phyloP scores from a whole-genome alignment of 2,329 filamentous ascomycete species.

The Magnaporthiopsis incrustans region DNA sequence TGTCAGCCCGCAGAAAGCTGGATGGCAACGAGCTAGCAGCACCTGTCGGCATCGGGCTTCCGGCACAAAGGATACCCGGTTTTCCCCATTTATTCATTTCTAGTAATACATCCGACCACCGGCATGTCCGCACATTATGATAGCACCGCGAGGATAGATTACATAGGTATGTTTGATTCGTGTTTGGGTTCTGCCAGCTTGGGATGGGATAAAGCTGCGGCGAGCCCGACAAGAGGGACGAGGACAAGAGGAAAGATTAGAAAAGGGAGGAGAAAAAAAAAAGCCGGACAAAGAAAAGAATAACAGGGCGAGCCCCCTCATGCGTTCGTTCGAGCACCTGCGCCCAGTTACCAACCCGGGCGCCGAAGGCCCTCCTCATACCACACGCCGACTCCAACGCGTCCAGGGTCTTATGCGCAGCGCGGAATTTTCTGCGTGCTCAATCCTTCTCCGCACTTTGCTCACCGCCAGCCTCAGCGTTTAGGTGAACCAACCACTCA shows the following conservation, averaged over 20 bases:
- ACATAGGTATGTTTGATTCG: background rate
- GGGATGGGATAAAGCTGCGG: background rate
- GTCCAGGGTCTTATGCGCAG: background rate
- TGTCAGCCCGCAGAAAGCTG: too few species aligned
- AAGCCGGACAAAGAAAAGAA: background rate
- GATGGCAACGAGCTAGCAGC: too few species aligned
- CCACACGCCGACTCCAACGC: background rate
- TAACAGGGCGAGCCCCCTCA: background rate
- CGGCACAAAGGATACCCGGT: background rate
- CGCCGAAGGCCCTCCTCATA: too few species aligned
- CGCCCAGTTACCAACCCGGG: background rate
- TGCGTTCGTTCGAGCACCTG: background rate
- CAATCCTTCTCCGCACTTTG: background rate
- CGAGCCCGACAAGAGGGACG: background rate
- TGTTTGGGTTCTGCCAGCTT: background rate
- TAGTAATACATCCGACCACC: too few species aligned
- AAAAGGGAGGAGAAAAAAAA: too few species aligned
- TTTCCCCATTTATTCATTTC: background rate
- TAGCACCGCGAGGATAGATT: too few species aligned
- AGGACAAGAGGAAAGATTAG: background rate
- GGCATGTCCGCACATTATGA: too few species aligned
- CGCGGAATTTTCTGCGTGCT: background rate
- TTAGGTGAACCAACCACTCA: background rate
- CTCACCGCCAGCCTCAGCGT: background rate
- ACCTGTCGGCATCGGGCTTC: background rate